Base-by-base conservation (phyloP, 768 basidiomycete genomes). In the Infundibulicybe gibba region DNA sequence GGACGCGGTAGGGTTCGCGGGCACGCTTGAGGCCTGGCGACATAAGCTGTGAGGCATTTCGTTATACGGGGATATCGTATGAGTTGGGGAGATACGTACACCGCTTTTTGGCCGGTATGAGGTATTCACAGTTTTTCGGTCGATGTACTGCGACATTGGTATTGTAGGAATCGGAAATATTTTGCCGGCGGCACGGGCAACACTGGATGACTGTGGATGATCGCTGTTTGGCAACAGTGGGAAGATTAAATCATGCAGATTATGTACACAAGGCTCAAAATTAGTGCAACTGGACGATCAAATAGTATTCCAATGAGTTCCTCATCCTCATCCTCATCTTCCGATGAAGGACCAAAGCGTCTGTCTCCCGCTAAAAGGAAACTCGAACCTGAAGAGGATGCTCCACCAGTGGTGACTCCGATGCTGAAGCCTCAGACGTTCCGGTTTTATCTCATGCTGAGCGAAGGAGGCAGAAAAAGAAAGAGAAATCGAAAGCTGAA, bases 21-120 rank as follows among this genome's bases (percentile, higher is more conserved):
- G 95, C 95, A 47, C 95, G 87, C 64, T 80, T 69, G 38, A 98
- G 80, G 40, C 92, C 92, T 13, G 83, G 80, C 16, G 94, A 97
- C 81, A 93, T 91, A 54, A 79, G 69, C 89, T 93, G 56, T 31
- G 30, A 8, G 41, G 11, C 42, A 32, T 31, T 20, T 13, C 25
- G 35, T 35, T 43, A 32, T 15, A 25, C 8, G 9, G 13, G 25
- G 19, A 32, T 48, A 33, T 32, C 31, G 32, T 13, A 30, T 30
- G 25, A 31, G 25, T 31, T 45, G 30, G 20, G 34, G 25, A 17
- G 48, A 51, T 56, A 44, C 16, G n/a, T 17, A 82, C 81, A 52
- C 77, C 77, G 40, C 73, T 65, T 47, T 66, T 65, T 12, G 80
- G 81, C 38, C 81, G 69, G 54, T 82, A 83, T 2, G 77, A 76